A percentile compares a stretch with the other conserved stretches of the same genome.
Conservation (phyloP, 2,329 filamentous ascomycete species). For the Sclerotinia nivalis region DNA sequence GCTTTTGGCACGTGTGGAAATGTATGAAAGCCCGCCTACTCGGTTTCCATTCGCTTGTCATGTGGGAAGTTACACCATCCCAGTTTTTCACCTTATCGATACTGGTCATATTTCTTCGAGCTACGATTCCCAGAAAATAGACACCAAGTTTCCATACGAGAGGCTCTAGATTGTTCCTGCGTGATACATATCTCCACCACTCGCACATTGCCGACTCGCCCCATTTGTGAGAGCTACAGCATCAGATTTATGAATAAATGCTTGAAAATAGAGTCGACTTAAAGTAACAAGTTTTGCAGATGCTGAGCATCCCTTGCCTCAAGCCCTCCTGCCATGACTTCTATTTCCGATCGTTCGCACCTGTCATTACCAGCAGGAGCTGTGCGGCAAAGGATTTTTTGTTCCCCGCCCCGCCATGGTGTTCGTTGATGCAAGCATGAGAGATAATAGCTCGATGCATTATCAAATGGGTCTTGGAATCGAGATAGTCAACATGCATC, state of each 20-base stretch:
- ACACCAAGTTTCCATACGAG: neutral
- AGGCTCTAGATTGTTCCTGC: neutral
- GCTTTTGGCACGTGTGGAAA: slow-evolving; percentile 16
- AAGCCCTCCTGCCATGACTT: neutral
- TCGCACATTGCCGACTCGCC: neutral
- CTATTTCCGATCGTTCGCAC: neutral
- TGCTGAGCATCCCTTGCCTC: neutral
- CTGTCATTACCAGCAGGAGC: neutral
- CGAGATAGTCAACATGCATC: slow-evolving; percentile 14
- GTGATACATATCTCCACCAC: neutral
- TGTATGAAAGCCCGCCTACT: neutral
- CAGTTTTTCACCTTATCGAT: neutral
- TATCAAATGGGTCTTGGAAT: neutral
- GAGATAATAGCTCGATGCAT: neutral
- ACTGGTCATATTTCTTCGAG: neutral
- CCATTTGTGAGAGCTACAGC: neutral
- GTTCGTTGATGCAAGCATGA: neutral
- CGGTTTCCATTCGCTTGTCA: neutral
- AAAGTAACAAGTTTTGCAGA: slow-evolving; percentile 4
- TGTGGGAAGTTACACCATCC: slow-evolving; percentile 17
- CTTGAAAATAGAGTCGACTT: neutral
- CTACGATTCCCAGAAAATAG: neutral
- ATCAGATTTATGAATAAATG: neutral
- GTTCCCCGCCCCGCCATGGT: neutral
- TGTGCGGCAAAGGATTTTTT: neutral